Percentiles rank a stretch among this genome's conserved stretches.
These are phyloP conservation scores for Groenewaldozyma auringiensis DNA, from an alignment of 1,139 yeast genomes.

Conservation along the genomic window DNA sequence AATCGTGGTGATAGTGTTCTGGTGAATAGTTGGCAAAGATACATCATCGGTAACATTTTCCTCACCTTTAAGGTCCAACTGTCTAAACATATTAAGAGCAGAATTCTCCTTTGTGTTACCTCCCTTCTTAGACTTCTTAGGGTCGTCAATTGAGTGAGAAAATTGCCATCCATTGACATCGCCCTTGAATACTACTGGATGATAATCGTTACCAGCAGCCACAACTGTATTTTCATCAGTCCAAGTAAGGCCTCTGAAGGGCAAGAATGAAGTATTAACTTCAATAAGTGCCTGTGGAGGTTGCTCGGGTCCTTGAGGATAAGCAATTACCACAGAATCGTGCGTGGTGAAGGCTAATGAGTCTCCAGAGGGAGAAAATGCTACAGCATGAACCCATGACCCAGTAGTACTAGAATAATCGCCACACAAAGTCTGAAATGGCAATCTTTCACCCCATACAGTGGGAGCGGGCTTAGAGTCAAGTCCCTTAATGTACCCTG, in stretches of 20 bases:
- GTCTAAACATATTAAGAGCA: slow-evolving; percentile 92
- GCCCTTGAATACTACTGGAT: slow-evolving; percentile 79
- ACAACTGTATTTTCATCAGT: slow-evolving; percentile 56
- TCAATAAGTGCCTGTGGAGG: slow-evolving; percentile 39
- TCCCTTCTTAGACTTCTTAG: slow-evolving; percentile 37
- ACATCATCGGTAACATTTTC: slow-evolving; percentile 38
- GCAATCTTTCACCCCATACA: slow-evolving; percentile 91
- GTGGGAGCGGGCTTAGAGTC: slow-evolving; percentile 76
- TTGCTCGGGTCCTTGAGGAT: slow-evolving; percentile 66
- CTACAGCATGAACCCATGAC: slow-evolving; percentile 89
- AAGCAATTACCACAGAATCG: slow-evolving; percentile 69
- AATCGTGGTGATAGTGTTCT: slow-evolving; percentile 75
- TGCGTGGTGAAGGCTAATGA: slow-evolving; percentile 73
- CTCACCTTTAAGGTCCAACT: slow-evolving; percentile 89
- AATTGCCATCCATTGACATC: slow-evolving; percentile 61
- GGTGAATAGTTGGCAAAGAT: slow-evolving; percentile 72
- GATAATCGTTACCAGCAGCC: slow-evolving; percentile 91
- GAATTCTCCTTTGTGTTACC: slow-evolving; percentile 58
- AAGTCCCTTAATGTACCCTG: slow-evolving; percentile 85
- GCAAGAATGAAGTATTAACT: slow-evolving; percentile 68
- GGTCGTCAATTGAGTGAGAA: slow-evolving; percentile 57
- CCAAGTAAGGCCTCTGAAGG: slow-evolving; percentile 72
- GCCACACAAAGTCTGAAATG: slow-evolving; percentile 89
- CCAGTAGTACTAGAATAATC: slow-evolving; percentile 72
- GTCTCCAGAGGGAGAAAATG: slow-evolving; percentile 76